These are phyloP conservation scores for Albatrellus ellisii DNA, from an alignment of 768 basidiomycete genomes.

Conservation along the genomic window DNA sequence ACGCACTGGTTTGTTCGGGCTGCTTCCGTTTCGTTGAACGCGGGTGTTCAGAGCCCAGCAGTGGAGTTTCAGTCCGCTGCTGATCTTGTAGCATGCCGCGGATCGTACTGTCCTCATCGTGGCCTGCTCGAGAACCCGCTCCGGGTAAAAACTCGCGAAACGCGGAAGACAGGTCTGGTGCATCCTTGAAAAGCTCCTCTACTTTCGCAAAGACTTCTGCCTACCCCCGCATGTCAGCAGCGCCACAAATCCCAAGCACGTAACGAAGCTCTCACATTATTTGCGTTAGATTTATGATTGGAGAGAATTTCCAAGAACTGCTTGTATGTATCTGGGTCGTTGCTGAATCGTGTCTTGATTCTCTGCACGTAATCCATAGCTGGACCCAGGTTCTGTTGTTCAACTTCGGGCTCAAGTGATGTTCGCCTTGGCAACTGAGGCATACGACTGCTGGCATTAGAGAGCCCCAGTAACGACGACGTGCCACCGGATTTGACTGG, in stretches of 20 bases:
- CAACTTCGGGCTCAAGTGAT: constrained; percentile 7
- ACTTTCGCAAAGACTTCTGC: constrained; percentile 60
- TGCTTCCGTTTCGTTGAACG: constrained; percentile 25
- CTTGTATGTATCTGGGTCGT: constrained; percentile 73
- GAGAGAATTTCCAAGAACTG: constrained; percentile 69
- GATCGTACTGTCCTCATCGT: constrained; percentile 4
- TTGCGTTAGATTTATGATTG: constrained; percentile 41
- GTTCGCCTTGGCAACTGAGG: constrained; percentile 1
- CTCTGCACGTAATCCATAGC: constrained; percentile 95
- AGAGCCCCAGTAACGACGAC: constrained; percentile 6
- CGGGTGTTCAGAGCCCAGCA: constrained; percentile 23
- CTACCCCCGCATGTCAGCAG: constrained; percentile 22
- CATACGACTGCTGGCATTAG: background rate
- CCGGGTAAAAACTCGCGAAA: constrained; percentile 67
- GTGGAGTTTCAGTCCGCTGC: constrained; percentile 11
- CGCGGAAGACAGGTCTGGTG: constrained; percentile 58
- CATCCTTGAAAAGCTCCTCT: constrained; percentile 58
- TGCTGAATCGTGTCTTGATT: constrained; percentile 78
- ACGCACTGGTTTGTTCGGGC: constrained; percentile 15
- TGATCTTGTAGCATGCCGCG: constrained; percentile 13
- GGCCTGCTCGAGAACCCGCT: background rate
- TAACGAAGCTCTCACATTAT: constrained; percentile 27
- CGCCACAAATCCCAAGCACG: too few relatives aligned
- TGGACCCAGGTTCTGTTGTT: constrained; percentile 35
- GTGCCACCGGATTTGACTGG: constrained; percentile 4